A percentile compares a stretch with the other conserved stretches of the same genome.
Conservation (phyloP, 805 yeast species). For the Spencermartinsiella europaea region DNA sequence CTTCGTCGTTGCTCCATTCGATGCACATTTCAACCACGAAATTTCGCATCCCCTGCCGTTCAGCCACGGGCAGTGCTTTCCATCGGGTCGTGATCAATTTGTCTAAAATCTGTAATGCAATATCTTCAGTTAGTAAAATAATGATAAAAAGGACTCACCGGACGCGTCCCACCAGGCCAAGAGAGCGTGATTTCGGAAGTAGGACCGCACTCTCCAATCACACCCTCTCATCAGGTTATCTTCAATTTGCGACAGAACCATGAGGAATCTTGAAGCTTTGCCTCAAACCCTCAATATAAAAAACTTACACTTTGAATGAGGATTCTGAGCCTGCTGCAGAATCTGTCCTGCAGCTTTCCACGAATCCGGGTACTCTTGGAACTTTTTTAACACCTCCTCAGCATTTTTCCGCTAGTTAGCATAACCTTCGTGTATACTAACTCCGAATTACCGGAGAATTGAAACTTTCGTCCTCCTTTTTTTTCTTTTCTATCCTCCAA, state of each 20-base stretch:
- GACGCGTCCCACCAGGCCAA: not conserved
- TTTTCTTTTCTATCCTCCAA: no score
- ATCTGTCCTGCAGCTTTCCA: conserved; percentile 94
- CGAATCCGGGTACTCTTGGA: conserved; percentile 91
- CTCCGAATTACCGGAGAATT: not conserved
- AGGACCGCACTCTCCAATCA: not conserved
- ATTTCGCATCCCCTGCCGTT: conserved; percentile 88
- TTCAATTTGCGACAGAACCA: no score
- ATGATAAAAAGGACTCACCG: not conserved
- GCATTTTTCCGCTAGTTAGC: conserved; percentile 32
- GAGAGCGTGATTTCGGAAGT: not conserved
- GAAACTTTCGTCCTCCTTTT: no score
- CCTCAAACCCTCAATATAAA: not conserved
- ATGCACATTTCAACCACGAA: conserved; percentile 92
- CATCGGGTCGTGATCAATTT: conserved; percentile 86
- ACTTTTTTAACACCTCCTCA: conserved; percentile 39
- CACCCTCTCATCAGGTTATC: no score
- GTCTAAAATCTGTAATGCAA: conserved; percentile 86
- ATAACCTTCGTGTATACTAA: not conserved
- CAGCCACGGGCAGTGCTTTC: conserved; percentile 86
- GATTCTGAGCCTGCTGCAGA: conserved; percentile 65
- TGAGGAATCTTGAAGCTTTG: not conserved
- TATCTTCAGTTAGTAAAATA: conserved; percentile 34
- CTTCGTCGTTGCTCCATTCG: conserved; percentile 79
- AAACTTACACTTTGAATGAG: conserved; percentile 71